Evolutionary conservation across 768 basidiomycete genomes (phyloP).

Genomic region (Rhizopogon sp.): DNA sequence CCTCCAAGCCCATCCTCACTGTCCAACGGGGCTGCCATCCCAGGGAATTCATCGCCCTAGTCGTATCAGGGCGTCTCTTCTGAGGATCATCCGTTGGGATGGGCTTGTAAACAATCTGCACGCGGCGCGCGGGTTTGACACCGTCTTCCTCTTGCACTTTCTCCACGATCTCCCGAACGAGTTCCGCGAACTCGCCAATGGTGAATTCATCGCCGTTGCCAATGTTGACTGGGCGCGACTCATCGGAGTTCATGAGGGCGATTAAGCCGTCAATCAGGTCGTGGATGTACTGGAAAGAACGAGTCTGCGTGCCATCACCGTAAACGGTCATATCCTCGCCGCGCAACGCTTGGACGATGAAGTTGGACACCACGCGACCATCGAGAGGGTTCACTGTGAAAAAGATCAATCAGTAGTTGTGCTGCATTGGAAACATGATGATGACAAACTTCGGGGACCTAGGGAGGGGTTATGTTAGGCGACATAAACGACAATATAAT

Average conservation of each 20-base stretch:
- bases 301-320: slow-evolving; percentile 89
- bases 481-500: neutral
- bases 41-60: slow-evolving; percentile 78
- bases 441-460: slow-evolving; percentile 59
- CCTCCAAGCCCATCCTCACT: slow-evolving; percentile 88
- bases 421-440: slow-evolving; percentile 1
- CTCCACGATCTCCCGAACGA: slow-evolving; percentile 89
- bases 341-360: slow-evolving; percentile 94
- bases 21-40: slow-evolving; percentile 93
- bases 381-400: slow-evolving; percentile 87
- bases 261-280: slow-evolving; percentile 94
- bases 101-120: slow-evolving; percentile 70
- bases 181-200: slow-evolving; percentile 88
- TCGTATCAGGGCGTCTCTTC: slow-evolving; percentile 89
- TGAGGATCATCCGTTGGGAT: slow-evolving; percentile 94
- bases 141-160: slow-evolving; percentile 89
- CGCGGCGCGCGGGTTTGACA: slow-evolving; percentile 40
- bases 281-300: slow-evolving; percentile 98
- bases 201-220: slow-evolving; percentile 96
- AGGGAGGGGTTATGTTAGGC: neutral
- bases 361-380: slow-evolving; percentile 98
- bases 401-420: neutral
- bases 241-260: slow-evolving; percentile 90
- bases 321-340: slow-evolving; percentile 98
- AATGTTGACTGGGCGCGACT: slow-evolving; percentile 93